Percentiles rank a stretch among this genome's conserved stretches.
Conservation (phyloP, 1,139 yeast genomes). For the Candida dubliniensis region DNA sequence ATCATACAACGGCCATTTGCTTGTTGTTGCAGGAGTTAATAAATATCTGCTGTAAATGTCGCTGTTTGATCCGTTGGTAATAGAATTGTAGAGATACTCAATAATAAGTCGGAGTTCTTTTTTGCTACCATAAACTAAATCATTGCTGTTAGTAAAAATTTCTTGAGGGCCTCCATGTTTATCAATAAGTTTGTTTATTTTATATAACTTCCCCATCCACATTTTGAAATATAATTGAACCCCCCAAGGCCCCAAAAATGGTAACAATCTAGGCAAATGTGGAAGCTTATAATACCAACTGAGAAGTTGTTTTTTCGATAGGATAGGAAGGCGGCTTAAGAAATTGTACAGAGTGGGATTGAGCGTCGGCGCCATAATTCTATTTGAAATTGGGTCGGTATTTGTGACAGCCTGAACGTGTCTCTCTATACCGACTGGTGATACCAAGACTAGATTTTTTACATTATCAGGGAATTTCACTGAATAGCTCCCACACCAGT, state of each 20-base stretch:
- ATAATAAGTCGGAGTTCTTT: conserved; percentile 48
- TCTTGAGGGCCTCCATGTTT: conserved; percentile 34
- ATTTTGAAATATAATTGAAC: conserved; percentile 42
- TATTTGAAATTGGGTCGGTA: conserved; percentile 17
- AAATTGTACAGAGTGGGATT: conserved; percentile 40
- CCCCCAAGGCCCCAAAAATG: conserved; percentile 53
- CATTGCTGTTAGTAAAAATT: conserved; percentile 27
- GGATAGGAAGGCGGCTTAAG: conserved; percentile 47
- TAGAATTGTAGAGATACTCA: conserved; percentile 59
- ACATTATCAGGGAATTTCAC: conserved; percentile 54
- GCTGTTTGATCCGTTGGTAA: conserved; percentile 60
- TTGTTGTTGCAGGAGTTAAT: conserved; percentile 75
- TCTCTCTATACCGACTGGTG: conserved; percentile 90
- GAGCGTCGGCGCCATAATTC: conserved; percentile 30
- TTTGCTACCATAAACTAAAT: conserved; percentile 41
- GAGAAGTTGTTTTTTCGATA: conserved; percentile 29
- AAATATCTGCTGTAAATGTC: conserved; percentile 65
- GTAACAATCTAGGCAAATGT: conserved; percentile 44
- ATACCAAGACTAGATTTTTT: conserved; percentile 66
- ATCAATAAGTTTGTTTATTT: conserved; percentile 42
- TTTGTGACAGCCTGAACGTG: conserved; percentile 63
- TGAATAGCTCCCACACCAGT: conserved; percentile 47
- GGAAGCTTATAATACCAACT: conserved; percentile 45
- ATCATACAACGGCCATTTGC: conserved; percentile 73
- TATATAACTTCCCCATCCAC: conserved; percentile 47